Base-by-base conservation (phyloP, 1,284 basidiomycete species). In the Malassezia globosa region DNA sequence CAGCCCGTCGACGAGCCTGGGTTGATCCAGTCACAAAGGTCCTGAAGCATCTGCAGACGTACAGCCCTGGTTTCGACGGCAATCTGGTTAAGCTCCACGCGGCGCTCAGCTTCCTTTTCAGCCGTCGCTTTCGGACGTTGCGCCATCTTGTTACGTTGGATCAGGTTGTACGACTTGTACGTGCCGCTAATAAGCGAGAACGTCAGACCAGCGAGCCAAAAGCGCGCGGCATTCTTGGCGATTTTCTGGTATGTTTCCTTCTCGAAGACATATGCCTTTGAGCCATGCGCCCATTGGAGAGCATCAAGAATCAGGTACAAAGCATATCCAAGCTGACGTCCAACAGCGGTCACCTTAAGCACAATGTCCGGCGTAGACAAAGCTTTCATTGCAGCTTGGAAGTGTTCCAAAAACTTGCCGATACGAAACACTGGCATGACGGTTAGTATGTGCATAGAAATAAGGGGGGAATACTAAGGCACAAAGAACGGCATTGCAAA, bases 321-420 rank as follows among this genome's bases (percentile, higher is more conserved):
- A 51, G 87, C 87, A 76, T 96, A 96, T 11, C 80, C 80, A 24
- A 97, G 73, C 74, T 97, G 92, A 46, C 87, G 79, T 29, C 79
- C 83, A 60, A 95, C 81, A 29, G 84, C 82, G 1, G 84, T 80
- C 49, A 87, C 76, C 58, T 84, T 83, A 61, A 95, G 85, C n/a
- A 80, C 75, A 19, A 80, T 69, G 64, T 80, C 78, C 47, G 77
- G 76, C 8, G 78, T 66, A 4, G 78, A 72, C 16, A 81, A 76
- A n/a, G 84, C 82, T 56, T 83, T 84, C 48, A 95, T 76, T 19
- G 87, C 88, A 3, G 87, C 81, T 73, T 97, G 94, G 16, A 94
- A 77, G 75, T 95, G 88, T 72, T 97, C 92, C 56, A 94, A 64
- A 24, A 89, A 89, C 74, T 95, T 94, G 64, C 89, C 87, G 45